Evolutionary conservation across 495 filamentous ascomycete species (phyloP), one percentile per base, ranked within the genome.

Genomic region (Penicillium egyptiacum): DNA sequence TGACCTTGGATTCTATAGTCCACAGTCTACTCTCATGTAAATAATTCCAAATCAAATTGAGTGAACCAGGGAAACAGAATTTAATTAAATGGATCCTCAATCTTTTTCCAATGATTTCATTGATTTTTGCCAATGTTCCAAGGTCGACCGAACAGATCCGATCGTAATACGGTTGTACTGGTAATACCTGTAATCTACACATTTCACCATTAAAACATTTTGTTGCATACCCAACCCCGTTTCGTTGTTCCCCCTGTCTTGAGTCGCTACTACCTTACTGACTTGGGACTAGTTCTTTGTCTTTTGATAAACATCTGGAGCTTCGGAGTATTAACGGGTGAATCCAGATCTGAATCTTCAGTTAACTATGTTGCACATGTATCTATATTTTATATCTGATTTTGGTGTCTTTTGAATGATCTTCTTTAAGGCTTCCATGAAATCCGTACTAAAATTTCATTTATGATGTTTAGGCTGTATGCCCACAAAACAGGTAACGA

Each of bases 71-170:
- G 41, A 50, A 51, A 47, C 10, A 17, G n/a, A 50, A 43, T 4
- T 19, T 33, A 50, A 33, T 50, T 33, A 20, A 33, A 53, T 50
- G 52, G 41, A 46, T 43, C 45, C 16, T 6, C 33, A 16, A 35
- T 37, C 28, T 37, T 50, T 26, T 40, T 23, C 35, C 64, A 46
- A 67, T 67, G 59, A 67, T 65, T 59, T 62, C 59, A 67, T 56
- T 57, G 53, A 33, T 44, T 50, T 17, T 20, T 28, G 12, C 26
- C 39, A 10, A 4, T 2, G 48, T 53, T 46, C 61, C 56, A 55
- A 39, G 57, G 56, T 30, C 41, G 46, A 26, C 58, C 58, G 64
- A 61, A 61, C 45, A 61, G 53, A 60, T 64, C 58, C 61, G 53
- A 50, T 42, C 25, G 39, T 53, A 33, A 19, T 43, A 31, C 50